phyloP scores from a whole-genome alignment of 2,329 filamentous ascomycete genomes.

The Fusarium zealandicum region DNA sequence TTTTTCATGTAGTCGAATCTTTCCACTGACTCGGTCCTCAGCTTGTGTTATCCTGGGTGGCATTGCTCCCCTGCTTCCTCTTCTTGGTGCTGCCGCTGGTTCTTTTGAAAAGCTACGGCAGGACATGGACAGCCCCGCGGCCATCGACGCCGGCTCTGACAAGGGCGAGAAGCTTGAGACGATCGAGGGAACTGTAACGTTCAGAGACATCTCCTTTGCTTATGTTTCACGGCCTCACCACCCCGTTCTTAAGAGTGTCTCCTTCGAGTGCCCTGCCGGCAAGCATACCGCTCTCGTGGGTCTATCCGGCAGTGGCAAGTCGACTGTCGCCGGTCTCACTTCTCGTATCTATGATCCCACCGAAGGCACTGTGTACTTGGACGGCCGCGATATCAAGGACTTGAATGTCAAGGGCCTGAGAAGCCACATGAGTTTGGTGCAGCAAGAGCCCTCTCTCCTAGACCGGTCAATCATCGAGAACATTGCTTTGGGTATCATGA shows the following conservation, averaged over 20 bases:
- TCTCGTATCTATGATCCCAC: conserved; percentile 65
- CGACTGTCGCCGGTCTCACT: conserved; percentile 61
- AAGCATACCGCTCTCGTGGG: conserved; percentile 65
- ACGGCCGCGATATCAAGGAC: conserved; percentile 55
- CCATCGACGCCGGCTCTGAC: conserved; percentile 53
- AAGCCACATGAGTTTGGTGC: conserved; percentile 53
- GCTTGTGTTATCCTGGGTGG: conserved; percentile 68
- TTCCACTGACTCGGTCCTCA: conserved; percentile 36
- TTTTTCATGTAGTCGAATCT: too few relatives aligned
- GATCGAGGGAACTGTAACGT: conserved; percentile 48
- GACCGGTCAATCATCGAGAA: conserved; percentile 59
- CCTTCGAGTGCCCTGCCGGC: conserved; percentile 56
- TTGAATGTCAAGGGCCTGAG: conserved; percentile 56
- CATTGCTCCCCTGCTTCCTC: conserved; percentile 68
- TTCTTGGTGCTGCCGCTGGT: conserved; percentile 64
- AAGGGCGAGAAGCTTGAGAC: conserved; percentile 52
- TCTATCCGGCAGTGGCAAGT: conserved; percentile 65
- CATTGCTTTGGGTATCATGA: conserved; percentile 58
- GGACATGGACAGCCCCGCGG: conserved; percentile 61
- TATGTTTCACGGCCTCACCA: conserved; percentile 54
- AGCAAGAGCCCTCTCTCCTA: conserved; percentile 55
- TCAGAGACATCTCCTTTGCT: conserved; percentile 53
- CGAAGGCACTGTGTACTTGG: conserved; percentile 55
- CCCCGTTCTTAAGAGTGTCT: conserved; percentile 52
- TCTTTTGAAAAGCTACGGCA: conserved; percentile 64